phyloP scores from a whole-genome alignment of 352 stramenopile genomes.

The Globisporangium recalcitrans region DNA sequence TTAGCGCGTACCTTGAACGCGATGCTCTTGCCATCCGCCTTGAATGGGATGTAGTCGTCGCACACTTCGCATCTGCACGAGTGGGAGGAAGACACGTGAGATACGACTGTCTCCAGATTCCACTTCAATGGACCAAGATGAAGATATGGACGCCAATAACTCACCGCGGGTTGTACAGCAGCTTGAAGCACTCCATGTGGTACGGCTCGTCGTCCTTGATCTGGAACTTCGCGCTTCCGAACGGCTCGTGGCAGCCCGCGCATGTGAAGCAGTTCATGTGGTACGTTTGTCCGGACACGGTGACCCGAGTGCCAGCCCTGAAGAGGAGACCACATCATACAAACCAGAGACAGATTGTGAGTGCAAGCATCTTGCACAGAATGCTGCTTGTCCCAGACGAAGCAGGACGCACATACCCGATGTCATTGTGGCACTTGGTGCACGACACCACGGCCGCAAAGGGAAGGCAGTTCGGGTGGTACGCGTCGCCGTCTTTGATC shows the following conservation, averaged over 20 bases:
- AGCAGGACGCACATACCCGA: constrained; percentile 7
- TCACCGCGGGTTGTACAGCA: constrained; percentile 59
- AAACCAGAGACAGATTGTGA: neutral
- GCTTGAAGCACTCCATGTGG: constrained; percentile 56
- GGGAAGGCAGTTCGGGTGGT: constrained; percentile 50
- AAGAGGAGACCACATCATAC: neutral
- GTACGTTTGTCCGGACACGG: constrained; percentile 25
- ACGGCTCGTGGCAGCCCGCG: constrained; percentile 31
- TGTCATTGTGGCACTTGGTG: constrained; percentile 21
- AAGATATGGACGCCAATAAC: neutral
- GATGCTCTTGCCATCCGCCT: constrained; percentile 36
- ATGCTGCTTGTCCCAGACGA: neutral
- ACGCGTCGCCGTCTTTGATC: constrained; percentile 50
- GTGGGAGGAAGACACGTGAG: neutral
- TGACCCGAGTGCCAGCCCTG: constrained; percentile 21
- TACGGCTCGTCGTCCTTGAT: constrained; percentile 52
- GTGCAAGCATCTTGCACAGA: neutral
- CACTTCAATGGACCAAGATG: neutral
- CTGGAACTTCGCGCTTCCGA: constrained; percentile 29
- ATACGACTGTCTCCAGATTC: neutral
- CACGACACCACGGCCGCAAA: constrained; percentile 3
- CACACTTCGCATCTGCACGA: constrained; percentile 55
- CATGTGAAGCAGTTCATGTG: constrained; percentile 38
- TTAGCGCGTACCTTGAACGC: constrained; percentile 36
- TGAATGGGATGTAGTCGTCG: constrained; percentile 48